These are phyloP conservation scores for Cryptosporidium muris DNA, from an alignment of 169 alveolate genomes.

Conservation along the genomic window DNA sequence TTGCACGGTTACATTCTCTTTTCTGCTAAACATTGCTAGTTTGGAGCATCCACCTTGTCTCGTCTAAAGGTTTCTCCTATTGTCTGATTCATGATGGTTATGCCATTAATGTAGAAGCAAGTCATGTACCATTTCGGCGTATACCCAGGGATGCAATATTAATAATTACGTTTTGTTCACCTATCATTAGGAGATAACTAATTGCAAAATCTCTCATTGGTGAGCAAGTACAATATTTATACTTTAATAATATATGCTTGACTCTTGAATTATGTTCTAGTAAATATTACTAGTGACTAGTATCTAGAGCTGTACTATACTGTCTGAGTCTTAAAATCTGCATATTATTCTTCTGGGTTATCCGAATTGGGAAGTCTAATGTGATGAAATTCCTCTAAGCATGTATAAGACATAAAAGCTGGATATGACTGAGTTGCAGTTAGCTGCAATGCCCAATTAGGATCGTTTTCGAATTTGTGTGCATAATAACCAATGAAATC, in stretches of 20 bases:
- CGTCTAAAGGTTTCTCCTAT: slow-evolving; percentile 18
- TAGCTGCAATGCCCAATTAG: slow-evolving; percentile 63
- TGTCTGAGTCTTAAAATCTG: neutral
- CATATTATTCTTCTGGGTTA: neutral
- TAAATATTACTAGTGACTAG: neutral
- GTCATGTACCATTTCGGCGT: slow-evolving; percentile 31
- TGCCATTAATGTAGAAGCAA: slow-evolving; percentile 27
- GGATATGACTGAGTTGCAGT: slow-evolving; percentile 70
- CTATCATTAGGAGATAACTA: neutral
- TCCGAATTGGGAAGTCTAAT: slow-evolving; percentile 3
- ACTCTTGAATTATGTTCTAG: neutral
- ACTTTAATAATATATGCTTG: neutral
- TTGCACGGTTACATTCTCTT: slow-evolving; percentile 36
- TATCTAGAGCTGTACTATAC: neutral
- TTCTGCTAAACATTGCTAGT: neutral
- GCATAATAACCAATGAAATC: slow-evolving; percentile 69
- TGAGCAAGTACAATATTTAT: neutral
- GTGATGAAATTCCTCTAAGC: slow-evolving; percentile 54
- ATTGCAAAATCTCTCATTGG: neutral
- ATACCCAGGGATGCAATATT: slow-evolving; percentile 70
- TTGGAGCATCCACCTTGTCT: slow-evolving; percentile 61
- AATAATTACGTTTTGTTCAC: neutral
- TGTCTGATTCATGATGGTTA: slow-evolving; percentile 17
- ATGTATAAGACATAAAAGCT: slow-evolving; percentile 68
- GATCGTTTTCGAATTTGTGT: slow-evolving; percentile 56